Percentiles rank a stretch among this genome's conserved stretches.
Conservation (phyloP, 2,329 filamentous ascomycete genomes). For the Cladosporium halotolerans region DNA sequence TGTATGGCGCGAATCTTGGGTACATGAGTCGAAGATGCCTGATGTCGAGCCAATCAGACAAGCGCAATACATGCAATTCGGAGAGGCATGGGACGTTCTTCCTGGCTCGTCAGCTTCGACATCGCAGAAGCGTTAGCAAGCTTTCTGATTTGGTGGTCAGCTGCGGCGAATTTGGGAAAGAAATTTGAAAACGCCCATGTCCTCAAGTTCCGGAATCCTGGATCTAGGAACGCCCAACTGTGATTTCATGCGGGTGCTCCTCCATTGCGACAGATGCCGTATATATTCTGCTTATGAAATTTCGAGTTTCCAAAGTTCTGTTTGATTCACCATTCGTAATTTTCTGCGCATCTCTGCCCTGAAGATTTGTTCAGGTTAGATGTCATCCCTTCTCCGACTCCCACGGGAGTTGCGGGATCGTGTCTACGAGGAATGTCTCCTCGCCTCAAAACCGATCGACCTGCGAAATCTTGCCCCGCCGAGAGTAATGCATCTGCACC, state of each 20-base stretch:
- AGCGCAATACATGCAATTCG: not conserved
- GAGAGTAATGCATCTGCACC: not conserved
- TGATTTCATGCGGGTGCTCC: not conserved
- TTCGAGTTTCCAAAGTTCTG: too few relatives aligned
- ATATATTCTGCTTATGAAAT: too few relatives aligned
- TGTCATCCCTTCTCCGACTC: not conserved
- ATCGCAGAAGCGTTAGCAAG: not conserved
- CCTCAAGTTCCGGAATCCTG: not conserved
- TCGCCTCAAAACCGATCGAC: not conserved
- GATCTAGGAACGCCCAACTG: slow-evolving; percentile 1
- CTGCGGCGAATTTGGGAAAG: too few relatives aligned
- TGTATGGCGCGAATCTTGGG: slow-evolving; percentile 11
- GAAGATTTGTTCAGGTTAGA: not conserved
- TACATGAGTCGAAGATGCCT: slow-evolving; percentile 5
- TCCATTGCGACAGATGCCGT: too few relatives aligned
- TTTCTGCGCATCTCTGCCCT: not conserved
- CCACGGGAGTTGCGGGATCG: not conserved
- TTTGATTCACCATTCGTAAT: too few relatives aligned
- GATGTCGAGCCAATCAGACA: slow-evolving; percentile 1
- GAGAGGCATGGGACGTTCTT: not conserved
- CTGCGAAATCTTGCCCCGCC: not conserved
- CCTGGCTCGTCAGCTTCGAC: not conserved
- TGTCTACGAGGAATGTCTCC: not conserved
- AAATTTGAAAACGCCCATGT: too few relatives aligned
- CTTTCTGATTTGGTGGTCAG: not conserved